phyloP scores from a whole-genome alignment of 2,329 filamentous ascomycete genomes.

The Gnomoniopsis sp. region DNA sequence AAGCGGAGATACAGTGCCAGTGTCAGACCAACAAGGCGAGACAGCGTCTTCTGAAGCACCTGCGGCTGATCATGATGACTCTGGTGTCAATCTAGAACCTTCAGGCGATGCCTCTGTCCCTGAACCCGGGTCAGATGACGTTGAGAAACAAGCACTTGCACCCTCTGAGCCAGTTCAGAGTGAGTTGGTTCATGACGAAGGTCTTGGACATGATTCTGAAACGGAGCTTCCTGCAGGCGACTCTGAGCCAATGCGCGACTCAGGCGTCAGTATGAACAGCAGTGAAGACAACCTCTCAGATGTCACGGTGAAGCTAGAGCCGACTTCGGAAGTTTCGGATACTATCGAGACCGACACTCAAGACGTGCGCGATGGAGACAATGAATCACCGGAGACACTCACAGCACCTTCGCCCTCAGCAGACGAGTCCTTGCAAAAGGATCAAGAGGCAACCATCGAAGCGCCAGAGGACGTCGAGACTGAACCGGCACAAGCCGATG shows the following conservation, averaged over 20 bases:
- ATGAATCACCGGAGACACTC: background rate
- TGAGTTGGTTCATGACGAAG: background rate
- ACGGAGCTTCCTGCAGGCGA: background rate
- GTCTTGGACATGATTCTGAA: background rate
- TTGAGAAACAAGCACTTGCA: background rate
- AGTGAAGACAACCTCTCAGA: background rate
- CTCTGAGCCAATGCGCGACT: background rate
- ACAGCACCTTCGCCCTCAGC: background rate
- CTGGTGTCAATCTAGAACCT: background rate
- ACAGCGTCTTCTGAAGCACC: background rate
- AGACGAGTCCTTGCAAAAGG: background rate
- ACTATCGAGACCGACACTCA: background rate
- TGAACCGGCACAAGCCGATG: background rate
- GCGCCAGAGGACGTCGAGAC: background rate
- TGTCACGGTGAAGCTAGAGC: background rate
- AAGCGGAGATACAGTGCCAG: background rate
- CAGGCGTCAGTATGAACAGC: background rate
- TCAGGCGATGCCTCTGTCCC: background rate
- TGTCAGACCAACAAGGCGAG: background rate
- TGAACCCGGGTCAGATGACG: background rate
- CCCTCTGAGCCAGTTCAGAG: background rate
- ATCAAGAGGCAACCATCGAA: background rate
- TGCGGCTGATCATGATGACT: background rate
- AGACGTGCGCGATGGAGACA: background rate
- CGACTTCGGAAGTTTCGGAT: background rate